Conservation (phyloP, 331 rosid genomes). For the Erythrophleum ivorense region DNA sequence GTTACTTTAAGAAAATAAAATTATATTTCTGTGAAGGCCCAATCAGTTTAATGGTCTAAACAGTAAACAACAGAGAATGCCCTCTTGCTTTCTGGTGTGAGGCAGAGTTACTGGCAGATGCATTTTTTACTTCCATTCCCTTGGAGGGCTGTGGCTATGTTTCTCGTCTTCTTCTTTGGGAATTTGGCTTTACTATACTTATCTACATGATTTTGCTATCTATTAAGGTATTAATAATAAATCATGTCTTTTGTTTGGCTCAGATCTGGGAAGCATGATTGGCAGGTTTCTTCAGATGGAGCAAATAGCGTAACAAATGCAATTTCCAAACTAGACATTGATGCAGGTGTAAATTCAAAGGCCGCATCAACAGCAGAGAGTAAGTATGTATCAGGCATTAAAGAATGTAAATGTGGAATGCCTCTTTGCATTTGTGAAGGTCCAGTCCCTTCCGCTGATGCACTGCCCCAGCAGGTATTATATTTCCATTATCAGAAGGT, state of each 20-base stretch:
- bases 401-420: constrained; percentile 96
- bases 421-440: constrained; percentile 97
- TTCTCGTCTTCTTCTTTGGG: constrained; percentile 12
- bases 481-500: constrained; percentile 32
- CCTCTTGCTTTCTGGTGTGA: not conserved
- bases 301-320: constrained; percentile 54
- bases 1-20: not conserved
- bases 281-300: constrained; percentile 56
- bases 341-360: constrained; percentile 47
- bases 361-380: constrained; percentile 47
- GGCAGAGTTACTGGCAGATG: constrained; percentile 8
- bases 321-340: constrained; percentile 72
- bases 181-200: not conserved
- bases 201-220: constrained; percentile 31
- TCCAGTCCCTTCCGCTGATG: constrained; percentile 60
- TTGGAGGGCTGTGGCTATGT: not conserved
- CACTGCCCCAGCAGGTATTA: constrained; percentile 60
- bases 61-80: not conserved
- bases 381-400: constrained; percentile 43
- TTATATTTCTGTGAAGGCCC: constrained; percentile 16
- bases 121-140: not conserved
- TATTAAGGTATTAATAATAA: not conserved
- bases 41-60: not conserved
- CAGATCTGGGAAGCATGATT: constrained; percentile 62
- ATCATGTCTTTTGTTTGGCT: constrained; percentile 37